Conservation (phyloP, 2,329 filamentous ascomycete species). For the Corinectria fuckeliana region DNA sequence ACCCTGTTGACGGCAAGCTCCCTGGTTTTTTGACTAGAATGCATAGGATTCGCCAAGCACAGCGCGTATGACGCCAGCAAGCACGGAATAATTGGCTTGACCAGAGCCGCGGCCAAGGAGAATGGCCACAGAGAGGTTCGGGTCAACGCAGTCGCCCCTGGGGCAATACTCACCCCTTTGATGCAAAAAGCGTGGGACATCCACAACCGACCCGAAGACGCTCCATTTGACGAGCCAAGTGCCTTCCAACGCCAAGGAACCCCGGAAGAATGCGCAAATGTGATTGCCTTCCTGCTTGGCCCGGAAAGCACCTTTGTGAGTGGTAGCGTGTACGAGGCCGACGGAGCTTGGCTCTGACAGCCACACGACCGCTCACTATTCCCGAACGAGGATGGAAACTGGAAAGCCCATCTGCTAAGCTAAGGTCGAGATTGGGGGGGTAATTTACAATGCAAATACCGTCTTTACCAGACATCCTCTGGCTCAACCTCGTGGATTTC, state of each 20-base stretch:
- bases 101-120: constrained; percentile 47
- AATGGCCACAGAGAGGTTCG: constrained; percentile 51
- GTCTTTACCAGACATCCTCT: constrained; percentile 79
- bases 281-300: constrained; percentile 45
- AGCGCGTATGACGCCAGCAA: constrained; percentile 50
- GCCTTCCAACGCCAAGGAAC: constrained; percentile 53
- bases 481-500: constrained; percentile 79
- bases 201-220: constrained; percentile 42
- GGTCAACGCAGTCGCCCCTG: constrained; percentile 56
- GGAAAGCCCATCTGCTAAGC: not conserved
- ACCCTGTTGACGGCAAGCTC: not conserved
- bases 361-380: not conserved
- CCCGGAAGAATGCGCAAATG: constrained; percentile 45
- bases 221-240: constrained; percentile 50
- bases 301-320: constrained; percentile 46
- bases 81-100: constrained; percentile 47
- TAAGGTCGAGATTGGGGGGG: constrained; percentile 52
- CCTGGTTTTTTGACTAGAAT: constrained; percentile 22
- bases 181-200: constrained; percentile 53
- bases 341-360: constrained; percentile 50
- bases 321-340: constrained; percentile 52
- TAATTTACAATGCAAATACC: constrained; percentile 4
- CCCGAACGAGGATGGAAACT: not conserved
- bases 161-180: constrained; percentile 57
- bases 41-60: constrained; percentile 43